Evolutionary conservation across 1,284 basidiomycete species (phyloP), one percentile per base, ranked within the genome.

Genomic region (Stygiomarasmius scandens): DNA sequence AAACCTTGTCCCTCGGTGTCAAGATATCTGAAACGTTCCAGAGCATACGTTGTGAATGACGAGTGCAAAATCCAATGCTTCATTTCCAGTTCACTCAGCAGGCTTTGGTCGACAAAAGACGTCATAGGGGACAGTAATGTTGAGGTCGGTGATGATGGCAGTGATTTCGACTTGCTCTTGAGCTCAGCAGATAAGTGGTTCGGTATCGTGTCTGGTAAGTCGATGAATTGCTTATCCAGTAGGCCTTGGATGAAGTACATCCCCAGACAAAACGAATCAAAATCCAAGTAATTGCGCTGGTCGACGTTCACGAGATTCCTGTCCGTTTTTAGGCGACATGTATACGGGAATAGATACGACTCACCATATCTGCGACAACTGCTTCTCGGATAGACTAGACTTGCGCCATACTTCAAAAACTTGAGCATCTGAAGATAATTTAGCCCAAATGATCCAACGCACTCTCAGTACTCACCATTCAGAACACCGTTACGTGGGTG

Each of bases 1-100:
- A 71, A 76, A 10, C 85, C 85, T 60, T 71, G 74, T 46, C 74
- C 75, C 44, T 74, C 71, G 10, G 75, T 68, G 66, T 87, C 85
- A 29, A 87, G 74, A 54, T 74, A 71, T n/a, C 79, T 74, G 65
- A 88, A 87, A 74, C 56, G n/a, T 29, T 43, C 5, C 25, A 47
- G 29, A 14, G 47, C 38, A 41, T 50, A 56, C 11, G 47, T 48
- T 27, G 50, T 44, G 20, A 60, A 60, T 20, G 41, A 24, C 1
- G 51, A 47, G 10, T 55, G 23, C 11, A 60, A 27, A 19, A 47
- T 47, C 58, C 58, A 60, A 10, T n/a, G 32, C 20, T 56, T 41
- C 29, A 54, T 27, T 32, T 60, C 55, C 23, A 9, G 27, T 34
- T 23, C 12, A 19, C 29, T 20, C 1, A 54, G 44, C 14, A 45